phyloP scores from a whole-genome alignment of 2,329 filamentous ascomycete species.

The Decorospora gaudefroyi region DNA sequence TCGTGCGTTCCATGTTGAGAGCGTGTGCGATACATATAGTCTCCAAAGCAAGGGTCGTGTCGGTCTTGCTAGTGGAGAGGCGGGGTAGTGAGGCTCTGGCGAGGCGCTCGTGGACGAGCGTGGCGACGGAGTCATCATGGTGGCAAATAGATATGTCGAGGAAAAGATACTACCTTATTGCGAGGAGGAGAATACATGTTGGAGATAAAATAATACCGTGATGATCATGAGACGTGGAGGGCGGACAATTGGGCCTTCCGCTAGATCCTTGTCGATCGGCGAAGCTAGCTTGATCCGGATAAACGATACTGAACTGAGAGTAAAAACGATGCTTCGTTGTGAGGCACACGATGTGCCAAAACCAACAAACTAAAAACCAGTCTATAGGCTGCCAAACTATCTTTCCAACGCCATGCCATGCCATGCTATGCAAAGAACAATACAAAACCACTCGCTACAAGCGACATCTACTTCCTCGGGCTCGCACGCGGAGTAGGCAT shows the following conservation, averaged over 20 bases:
- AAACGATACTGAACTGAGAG: too few species aligned
- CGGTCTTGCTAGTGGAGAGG: constrained; percentile 4
- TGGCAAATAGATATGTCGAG: neutral
- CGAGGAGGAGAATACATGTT: constrained; percentile 7
- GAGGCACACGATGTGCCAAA: neutral
- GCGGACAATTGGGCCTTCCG: constrained; percentile 12
- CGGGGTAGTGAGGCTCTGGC: constrained; percentile 10
- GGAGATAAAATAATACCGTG: constrained; percentile 4
- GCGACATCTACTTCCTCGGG: constrained; percentile 13
- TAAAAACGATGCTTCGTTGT: too few species aligned
- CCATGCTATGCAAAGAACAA: constrained; percentile 21
- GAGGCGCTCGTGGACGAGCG: constrained; percentile 9
- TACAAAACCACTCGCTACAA: neutral
- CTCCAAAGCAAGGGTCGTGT: constrained; percentile 32
- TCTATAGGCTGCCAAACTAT: neutral
- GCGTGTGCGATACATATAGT: constrained; percentile 54
- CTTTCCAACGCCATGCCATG: constrained; percentile 19
- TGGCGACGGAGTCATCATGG: constrained; percentile 9
- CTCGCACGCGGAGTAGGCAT: constrained; percentile 29
- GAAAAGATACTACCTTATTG: neutral
- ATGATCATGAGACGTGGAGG: constrained; percentile 21
- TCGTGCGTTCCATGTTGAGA: constrained; percentile 57
- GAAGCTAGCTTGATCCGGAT: too few species aligned
- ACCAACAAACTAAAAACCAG: neutral
- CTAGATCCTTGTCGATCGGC: constrained; percentile 3